Conservation (phyloP, 2,329 filamentous ascomycete species). For the Botrytis paeoniae region DNA sequence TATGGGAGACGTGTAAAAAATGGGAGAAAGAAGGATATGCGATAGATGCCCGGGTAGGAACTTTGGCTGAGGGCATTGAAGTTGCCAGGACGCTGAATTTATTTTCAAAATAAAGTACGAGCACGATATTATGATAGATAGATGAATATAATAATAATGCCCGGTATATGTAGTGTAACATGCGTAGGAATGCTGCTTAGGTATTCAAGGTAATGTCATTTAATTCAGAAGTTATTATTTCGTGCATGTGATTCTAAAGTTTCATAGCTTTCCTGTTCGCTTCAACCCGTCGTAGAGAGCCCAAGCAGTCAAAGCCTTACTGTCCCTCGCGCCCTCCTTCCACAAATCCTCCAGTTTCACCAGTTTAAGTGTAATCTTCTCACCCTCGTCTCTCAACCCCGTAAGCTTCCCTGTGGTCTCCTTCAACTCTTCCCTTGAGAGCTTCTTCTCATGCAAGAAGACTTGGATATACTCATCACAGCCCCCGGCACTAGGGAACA, state of each 20-base stretch:
- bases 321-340: conserved; percentile 55
- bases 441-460: conserved; percentile 53
- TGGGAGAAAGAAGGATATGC: conserved; percentile 44
- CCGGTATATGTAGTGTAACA: not conserved
- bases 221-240: not conserved
- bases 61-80: conserved; percentile 42
- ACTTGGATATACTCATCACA: conserved; percentile 61
- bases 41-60: conserved; percentile 42
- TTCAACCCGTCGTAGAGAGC: conserved; percentile 57
- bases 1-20: conserved; percentile 46
- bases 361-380: conserved; percentile 60
- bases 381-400: conserved; percentile 55
- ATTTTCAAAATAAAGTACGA: conserved; percentile 15
- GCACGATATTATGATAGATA: not conserved
- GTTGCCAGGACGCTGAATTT: conserved; percentile 40
- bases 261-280: conserved; percentile 34
- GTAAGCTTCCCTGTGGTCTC: conserved; percentile 58
- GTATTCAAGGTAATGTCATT: not conserved
- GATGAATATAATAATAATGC: not conserved
- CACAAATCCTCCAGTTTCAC: conserved; percentile 56
- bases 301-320: conserved; percentile 57
- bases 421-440: conserved; percentile 48
- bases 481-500: conserved; percentile 57
- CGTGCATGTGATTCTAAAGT: not conserved
- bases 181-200: not conserved